Base-by-base conservation (phyloP, 2,329 filamentous ascomycete genomes). In the Scytalidium lignicola region DNA sequence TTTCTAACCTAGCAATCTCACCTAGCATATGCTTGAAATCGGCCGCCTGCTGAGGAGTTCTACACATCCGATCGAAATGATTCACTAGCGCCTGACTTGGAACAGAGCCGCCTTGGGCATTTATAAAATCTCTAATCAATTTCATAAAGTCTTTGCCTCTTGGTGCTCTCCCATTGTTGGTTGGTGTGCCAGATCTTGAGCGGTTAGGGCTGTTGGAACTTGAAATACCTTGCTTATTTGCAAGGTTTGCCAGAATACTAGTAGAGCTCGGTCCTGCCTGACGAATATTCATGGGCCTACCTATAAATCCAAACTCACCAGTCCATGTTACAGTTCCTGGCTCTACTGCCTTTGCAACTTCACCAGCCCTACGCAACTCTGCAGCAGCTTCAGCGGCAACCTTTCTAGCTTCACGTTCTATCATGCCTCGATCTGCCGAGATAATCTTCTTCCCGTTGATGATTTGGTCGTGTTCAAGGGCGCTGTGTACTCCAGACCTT, bases 281-380 rank as follows among this genome's bases (percentile, higher is more conserved):
- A 39, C 71, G 75, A 58, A 65, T 51, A 65, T 73, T 50, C 72
- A 74, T 21, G 1, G 87, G 86, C 29, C 87, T 76, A 1, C 91
- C 92, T 3, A 83, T 83, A 44, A 85, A 79, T 9, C 92, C 92
- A 43, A 87, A 82, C 58, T 87, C 82, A 1, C 93, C 92, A 0
- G 92, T 97, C 92, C 92, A 97, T 1, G 92, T 96, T 8, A 93
- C 88, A 0, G 88, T 90, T 7, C 92, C 92, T 26, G 90, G 84
- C 0, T 88, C 88, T 1, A 92, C 74, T 8, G 74, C 77, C 10
- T 82, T 78, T 2, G 91, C 90, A 23, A 85, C 77, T 61, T 91
- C 81, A 40, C 81, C 83, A 9, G 90, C 84, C 51, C 81, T 81
- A 23, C 83, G 81, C 2, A 97, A 79, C 55, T 89, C 85, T 19